Evolutionary conservation across 139 green algal genomes (phyloP).

Genomic region (Zygnema cylindricum): DNA sequence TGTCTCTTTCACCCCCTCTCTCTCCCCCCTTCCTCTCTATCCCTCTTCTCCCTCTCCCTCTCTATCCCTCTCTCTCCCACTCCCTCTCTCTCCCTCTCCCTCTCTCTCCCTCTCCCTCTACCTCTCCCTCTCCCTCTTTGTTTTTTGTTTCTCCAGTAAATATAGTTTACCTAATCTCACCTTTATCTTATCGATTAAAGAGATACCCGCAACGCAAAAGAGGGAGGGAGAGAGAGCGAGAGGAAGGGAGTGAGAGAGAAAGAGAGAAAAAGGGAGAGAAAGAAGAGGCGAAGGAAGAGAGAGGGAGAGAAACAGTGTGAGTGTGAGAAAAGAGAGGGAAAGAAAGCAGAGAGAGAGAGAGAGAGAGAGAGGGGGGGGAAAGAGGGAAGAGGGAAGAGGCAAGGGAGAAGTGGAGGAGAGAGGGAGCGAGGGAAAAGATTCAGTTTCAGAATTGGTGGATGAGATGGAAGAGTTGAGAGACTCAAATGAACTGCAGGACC

Average conservation of each 20-base stretch:
- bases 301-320: background rate
- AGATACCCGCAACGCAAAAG: background rate
- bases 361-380: background rate
- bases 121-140: background rate
- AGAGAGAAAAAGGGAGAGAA: background rate
- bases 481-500: no score
- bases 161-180: background rate
- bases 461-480: no score
- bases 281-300: background rate
- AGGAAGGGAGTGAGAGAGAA: background rate
- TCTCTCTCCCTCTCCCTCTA: constrained; percentile 18
- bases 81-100: constrained; percentile 21
- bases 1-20: constrained; percentile 8
- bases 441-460: no score
- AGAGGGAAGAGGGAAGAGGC: background rate
- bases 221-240: background rate
- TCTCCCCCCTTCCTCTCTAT: background rate
- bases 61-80: constrained; percentile 18
- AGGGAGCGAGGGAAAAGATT: no score
- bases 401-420: background rate
- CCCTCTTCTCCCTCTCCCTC: constrained; percentile 21
- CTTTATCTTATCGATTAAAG: background rate
- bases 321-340: background rate
- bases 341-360: background rate
- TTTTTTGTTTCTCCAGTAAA: background rate